These are phyloP conservation scores for Kluyveromyces nonfermentans DNA, from an alignment of 805 yeast species.

Conservation along the genomic window DNA sequence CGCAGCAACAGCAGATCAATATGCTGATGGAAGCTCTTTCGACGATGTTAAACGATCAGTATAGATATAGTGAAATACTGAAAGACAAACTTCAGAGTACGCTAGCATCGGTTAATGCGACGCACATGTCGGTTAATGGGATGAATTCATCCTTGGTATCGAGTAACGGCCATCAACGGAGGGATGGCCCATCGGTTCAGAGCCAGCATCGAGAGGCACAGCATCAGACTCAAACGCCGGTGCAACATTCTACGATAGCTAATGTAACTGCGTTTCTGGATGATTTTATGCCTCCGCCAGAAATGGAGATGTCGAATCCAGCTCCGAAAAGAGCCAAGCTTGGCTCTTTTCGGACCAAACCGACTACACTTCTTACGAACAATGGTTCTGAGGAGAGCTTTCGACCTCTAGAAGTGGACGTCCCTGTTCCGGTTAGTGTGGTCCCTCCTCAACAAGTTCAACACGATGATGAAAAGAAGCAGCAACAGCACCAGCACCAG, in stretches of 20 bases:
- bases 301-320: not conserved
- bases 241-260: not conserved
- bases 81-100: constrained; percentile 19
- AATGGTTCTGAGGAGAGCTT: not conserved
- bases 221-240: not conserved
- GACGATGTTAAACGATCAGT: constrained; percentile 22
- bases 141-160: not conserved
- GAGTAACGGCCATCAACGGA: not conserved
- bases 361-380: not conserved
- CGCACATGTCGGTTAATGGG: constrained; percentile 10
- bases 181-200: constrained; percentile 5
- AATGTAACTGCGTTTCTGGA: constrained; percentile 3
- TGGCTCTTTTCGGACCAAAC: constrained; percentile 3
- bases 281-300: not conserved
- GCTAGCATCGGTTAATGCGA: constrained; percentile 18
- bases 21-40: constrained; percentile 21
- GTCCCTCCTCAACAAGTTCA: not conserved
- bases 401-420: not conserved
- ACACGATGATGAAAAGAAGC: constrained; percentile 1
- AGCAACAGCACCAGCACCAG: constrained; percentile 3
- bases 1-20: constrained; percentile 26
- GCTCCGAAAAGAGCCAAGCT: constrained; percentile 1
- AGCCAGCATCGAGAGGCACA: constrained; percentile 8
- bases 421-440: not conserved
- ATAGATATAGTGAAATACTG: constrained; percentile 20